Percentiles rank a stretch among this genome's conserved stretches.
These are phyloP conservation scores for Diaporthe helianthi DNA, from an alignment of 2,329 filamentous ascomycete species.

Conservation along the genomic window DNA sequence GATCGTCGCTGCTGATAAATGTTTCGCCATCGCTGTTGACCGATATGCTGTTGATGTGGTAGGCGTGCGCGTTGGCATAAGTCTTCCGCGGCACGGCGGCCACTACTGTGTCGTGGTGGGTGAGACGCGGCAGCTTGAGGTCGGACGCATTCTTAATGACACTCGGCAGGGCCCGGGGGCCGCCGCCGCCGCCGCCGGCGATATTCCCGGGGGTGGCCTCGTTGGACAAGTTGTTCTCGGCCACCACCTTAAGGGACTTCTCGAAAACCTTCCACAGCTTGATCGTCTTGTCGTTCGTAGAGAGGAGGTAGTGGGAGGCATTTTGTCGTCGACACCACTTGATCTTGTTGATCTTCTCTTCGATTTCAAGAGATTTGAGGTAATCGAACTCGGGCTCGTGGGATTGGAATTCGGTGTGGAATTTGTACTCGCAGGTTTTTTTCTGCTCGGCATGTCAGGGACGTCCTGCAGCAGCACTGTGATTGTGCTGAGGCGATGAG, in stretches of 20 bases:
- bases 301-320: slow-evolving; percentile 96
- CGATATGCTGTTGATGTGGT: slow-evolving; percentile 99
- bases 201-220: slow-evolving; percentile 82
- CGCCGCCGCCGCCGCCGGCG: slow-evolving; percentile 79
- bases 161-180: slow-evolving; percentile 74
- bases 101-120: slow-evolving; percentile 97
- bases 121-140: slow-evolving; percentile 92
- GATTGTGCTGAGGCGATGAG: slow-evolving; percentile 2
- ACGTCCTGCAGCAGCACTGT: slow-evolving; percentile 1
- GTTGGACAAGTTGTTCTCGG: slow-evolving; percentile 97
- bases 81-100: slow-evolving; percentile 94
- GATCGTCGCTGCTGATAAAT: slow-evolving; percentile 97
- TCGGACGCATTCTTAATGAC: slow-evolving; percentile 83
- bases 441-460: slow-evolving; percentile 68
- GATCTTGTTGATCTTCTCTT: slow-evolving; percentile 99
- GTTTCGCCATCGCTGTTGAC: slow-evolving; percentile 99
- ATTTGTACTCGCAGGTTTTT: slow-evolving; percentile 99
- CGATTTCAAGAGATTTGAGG: slow-evolving; percentile 97
- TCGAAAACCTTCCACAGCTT: slow-evolving; percentile 99
- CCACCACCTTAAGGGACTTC: slow-evolving; percentile 98
- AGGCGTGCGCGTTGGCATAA: slow-evolving; percentile 97
- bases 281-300: slow-evolving; percentile 99
- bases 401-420: slow-evolving; percentile 99
- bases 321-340: slow-evolving; percentile 99
- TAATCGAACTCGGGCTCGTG: slow-evolving; percentile 99